These are phyloP conservation scores for Recurvomyces mirabilis DNA, from an alignment of 495 filamentous ascomycete species.

Conservation along the genomic window DNA sequence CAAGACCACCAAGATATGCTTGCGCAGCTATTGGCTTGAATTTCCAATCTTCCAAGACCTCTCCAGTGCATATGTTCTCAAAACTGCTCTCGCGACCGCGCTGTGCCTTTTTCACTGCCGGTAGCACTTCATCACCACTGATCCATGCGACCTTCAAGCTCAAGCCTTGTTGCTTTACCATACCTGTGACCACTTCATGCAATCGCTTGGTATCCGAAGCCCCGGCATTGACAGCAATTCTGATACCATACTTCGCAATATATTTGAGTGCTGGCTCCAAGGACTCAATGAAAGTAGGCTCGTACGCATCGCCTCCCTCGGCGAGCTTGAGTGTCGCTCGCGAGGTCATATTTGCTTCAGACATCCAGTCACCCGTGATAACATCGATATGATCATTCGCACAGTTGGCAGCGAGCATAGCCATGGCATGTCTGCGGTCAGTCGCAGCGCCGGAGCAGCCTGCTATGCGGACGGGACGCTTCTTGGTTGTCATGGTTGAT, in stretches of 20 bases:
- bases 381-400: constrained; percentile 44
- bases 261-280: constrained; percentile 41
- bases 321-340: constrained; percentile 36
- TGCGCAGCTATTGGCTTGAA: constrained; percentile 45
- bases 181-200: constrained; percentile 35
- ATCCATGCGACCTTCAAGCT: constrained; percentile 44
- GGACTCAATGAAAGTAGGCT: constrained; percentile 42
- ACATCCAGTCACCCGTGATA: constrained; percentile 49
- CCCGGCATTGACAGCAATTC: constrained; percentile 49
- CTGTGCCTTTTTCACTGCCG: constrained; percentile 33
- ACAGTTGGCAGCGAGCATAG: constrained; percentile 38
- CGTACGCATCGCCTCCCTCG: constrained; percentile 34
- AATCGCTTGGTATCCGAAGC: constrained; percentile 41
- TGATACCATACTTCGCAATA: constrained; percentile 42
- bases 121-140: constrained; percentile 42
- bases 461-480: constrained; percentile 24
- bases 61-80: constrained; percentile 43
- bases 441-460: constrained; percentile 42
- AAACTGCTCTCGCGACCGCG: constrained; percentile 32
- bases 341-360: constrained; percentile 44
- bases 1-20: constrained; percentile 30
- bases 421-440: constrained; percentile 46
- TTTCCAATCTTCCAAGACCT: constrained; percentile 37
- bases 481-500: neutral
- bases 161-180: constrained; percentile 36